Conservation (phyloP, 495 filamentous ascomycete genomes). For the Margaritispora aquatica region DNA sequence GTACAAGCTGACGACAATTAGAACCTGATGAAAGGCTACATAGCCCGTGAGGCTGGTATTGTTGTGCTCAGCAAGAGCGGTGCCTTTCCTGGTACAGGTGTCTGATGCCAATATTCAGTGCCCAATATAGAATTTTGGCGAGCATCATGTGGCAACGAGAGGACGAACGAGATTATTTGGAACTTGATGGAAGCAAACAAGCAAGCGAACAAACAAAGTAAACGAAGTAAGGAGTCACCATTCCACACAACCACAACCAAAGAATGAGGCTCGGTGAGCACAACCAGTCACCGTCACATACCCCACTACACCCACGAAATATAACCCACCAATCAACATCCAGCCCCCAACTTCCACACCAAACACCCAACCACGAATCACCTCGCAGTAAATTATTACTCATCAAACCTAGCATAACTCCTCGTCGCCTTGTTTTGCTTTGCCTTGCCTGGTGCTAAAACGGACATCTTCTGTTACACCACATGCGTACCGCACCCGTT, state of each 20-base stretch:
- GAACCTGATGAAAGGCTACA: slow-evolving; percentile 97
- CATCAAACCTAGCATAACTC: not conserved
- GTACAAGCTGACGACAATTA: slow-evolving; percentile 30
- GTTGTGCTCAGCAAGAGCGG: slow-evolving; percentile 87
- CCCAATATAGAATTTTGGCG: too few relatives aligned
- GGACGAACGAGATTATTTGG: too few relatives aligned
- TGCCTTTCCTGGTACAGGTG: slow-evolving; percentile 92
- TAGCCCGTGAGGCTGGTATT: slow-evolving; percentile 78
- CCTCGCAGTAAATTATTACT: not conserved
- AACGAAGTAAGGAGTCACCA: not conserved
- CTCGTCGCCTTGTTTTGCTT: not conserved
- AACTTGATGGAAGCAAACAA: too few relatives aligned
- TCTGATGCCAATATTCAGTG: too few relatives aligned
- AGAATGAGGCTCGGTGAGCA: slow-evolving; percentile 3
- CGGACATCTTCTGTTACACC: not conserved
- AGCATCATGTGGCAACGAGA: too few relatives aligned
- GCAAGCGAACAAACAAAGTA: not conserved
- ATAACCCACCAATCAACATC: not conserved
- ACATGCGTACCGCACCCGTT: too few relatives aligned
- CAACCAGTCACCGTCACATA: not conserved
- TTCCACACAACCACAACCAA: too few relatives aligned
- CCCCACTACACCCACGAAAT: not conserved
- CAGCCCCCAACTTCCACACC: too few relatives aligned
- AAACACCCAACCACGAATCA: not conserved
- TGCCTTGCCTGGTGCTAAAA: not conserved